These are phyloP conservation scores for Escallonia rubra DNA, from an alignment of 129 eudicot species.

Conservation along the genomic window DNA sequence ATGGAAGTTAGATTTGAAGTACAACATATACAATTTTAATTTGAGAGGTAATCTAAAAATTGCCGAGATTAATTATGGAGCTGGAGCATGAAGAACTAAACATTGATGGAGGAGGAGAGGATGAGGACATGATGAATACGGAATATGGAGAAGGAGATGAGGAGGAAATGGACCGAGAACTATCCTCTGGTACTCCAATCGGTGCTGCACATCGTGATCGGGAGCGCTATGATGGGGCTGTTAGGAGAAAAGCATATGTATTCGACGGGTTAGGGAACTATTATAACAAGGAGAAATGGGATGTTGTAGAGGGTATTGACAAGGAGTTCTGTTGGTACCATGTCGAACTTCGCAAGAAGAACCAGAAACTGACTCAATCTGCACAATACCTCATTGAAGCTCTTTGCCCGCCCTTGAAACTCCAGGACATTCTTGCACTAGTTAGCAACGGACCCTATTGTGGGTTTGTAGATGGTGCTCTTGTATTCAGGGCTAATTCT, in stretches of 20 bases:
- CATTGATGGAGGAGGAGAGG: conserved; percentile 18
- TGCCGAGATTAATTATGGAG: conserved; percentile 11
- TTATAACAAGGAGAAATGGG: conserved; percentile 81
- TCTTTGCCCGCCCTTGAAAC: conserved; percentile 92
- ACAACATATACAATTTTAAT: too few species aligned
- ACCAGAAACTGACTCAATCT: conserved; percentile 78
- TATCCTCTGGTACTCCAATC: conserved; percentile 16
- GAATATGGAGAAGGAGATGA: conserved; percentile 22
- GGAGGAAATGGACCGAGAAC: conserved; percentile 52
- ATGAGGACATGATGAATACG: neutral
- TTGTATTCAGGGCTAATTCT: conserved; percentile 90
- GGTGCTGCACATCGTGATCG: conserved; percentile 23
- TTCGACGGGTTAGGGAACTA: conserved; percentile 93
- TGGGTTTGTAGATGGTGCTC: conserved; percentile 93
- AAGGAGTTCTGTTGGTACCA: conserved; percentile 98
- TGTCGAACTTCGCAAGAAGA: conserved; percentile 84
- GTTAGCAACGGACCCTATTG: conserved; percentile 94
- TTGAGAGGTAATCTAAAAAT: neutral
- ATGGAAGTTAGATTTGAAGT: neutral
- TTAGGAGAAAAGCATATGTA: conserved; percentile 68
- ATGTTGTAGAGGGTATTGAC: conserved; percentile 60
- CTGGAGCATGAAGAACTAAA: neutral
- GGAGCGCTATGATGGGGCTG: conserved; percentile 51
- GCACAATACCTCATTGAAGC: conserved; percentile 82
- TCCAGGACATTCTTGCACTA: conserved; percentile 82